Evolutionary conservation across 345 rosid species (phyloP).

Genomic region (Eucalyptus marginata): DNA sequence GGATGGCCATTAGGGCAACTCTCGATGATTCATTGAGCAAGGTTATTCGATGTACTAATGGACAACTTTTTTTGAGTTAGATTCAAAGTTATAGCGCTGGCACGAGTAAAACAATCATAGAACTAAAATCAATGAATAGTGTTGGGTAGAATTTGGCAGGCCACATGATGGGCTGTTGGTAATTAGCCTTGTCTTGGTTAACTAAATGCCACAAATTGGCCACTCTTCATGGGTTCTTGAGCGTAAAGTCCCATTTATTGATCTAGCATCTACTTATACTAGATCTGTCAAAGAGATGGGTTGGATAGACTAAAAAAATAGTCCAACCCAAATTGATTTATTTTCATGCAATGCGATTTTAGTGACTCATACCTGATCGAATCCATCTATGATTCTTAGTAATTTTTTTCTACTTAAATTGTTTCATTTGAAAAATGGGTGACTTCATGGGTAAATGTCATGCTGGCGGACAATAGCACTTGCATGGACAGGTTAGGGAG

Average conservation of each 20-base stretch:
- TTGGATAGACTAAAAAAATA: too few relatives aligned
- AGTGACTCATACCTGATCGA: neutral
- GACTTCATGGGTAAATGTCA: neutral
- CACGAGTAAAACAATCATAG: neutral
- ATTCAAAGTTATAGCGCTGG: neutral
- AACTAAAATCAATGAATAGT: neutral
- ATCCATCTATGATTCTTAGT: neutral
- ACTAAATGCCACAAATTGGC: neutral
- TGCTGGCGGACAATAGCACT: neutral
- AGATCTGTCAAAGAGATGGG: neutral
- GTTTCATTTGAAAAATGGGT: neutral
- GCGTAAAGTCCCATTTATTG: neutral
- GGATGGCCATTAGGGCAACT: too few relatives aligned
- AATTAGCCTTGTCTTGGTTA: neutral
- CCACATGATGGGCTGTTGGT: neutral
- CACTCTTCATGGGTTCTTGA: neutral
- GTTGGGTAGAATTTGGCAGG: neutral
- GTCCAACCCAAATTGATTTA: neutral
- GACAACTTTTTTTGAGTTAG: neutral
- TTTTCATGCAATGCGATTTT: neutral
- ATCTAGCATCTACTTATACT: neutral
- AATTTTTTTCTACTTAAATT: neutral
- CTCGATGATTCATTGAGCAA: neutral
- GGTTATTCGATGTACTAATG: neutral
- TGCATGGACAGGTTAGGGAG: neutral